Percentiles rank a stretch among this genome's conserved stretches.
Evolutionary conservation across 1,139 yeast species (phyloP).

Genomic region (Hansenula lynferdii): DNA sequence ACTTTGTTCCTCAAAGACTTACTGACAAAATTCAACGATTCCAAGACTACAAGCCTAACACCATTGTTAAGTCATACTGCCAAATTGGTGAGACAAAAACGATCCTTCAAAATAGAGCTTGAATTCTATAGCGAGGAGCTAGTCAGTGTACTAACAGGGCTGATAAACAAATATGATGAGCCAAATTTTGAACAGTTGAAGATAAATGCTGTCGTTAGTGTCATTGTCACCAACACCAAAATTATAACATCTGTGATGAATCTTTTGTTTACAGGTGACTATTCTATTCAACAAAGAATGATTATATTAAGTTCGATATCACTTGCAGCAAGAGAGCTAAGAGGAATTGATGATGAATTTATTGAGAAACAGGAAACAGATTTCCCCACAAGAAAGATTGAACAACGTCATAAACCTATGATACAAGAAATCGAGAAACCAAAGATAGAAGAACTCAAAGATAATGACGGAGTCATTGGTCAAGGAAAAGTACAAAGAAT

Average conservation of each 20-base stretch:
- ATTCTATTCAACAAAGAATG: constrained; percentile 63
- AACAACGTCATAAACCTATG: constrained; percentile 20
- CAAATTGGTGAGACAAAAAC: constrained; percentile 30
- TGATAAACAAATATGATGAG: constrained; percentile 45
- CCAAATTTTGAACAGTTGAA: constrained; percentile 51
- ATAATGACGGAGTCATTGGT: constrained; percentile 3
- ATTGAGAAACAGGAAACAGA: constrained; percentile 29
- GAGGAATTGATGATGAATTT: constrained; percentile 49
- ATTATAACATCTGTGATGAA: constrained; percentile 34
- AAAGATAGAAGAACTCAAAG: constrained; percentile 13
- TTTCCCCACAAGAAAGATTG: constrained; percentile 28
- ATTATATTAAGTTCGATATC: constrained; percentile 52
- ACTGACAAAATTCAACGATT: constrained; percentile 20
- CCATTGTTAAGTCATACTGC: constrained; percentile 26
- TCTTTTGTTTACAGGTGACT: constrained; percentile 53
- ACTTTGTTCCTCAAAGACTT: constrained; percentile 32
- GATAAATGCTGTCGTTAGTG: constrained; percentile 51
- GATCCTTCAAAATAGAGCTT: constrained; percentile 28
- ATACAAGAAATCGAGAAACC: constrained; percentile 11
- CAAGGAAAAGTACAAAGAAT: constrained; percentile 23
- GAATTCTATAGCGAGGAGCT: constrained; percentile 43
- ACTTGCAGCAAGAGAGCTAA: constrained; percentile 56
- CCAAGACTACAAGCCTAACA: constrained; percentile 11
- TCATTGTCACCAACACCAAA: constrained; percentile 44
- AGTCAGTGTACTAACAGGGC: constrained; percentile 37